A percentile compares a stretch with the other conserved stretches of the same genome.
phyloP scores from a whole-genome alignment of 2,329 filamentous ascomycete genomes.

The Talaromyces sp. region DNA sequence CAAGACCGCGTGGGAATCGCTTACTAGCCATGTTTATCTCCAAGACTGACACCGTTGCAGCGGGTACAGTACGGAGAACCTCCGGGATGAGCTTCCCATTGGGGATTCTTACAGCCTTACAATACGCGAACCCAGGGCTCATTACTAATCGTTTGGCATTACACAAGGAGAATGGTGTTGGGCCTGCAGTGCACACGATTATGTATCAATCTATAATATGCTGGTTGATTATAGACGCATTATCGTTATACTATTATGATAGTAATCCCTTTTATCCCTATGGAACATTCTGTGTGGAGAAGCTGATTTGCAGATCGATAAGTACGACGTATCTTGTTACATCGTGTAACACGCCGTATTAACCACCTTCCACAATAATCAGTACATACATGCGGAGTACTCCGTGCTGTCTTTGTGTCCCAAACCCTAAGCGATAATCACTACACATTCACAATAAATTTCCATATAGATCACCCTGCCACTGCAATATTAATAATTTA shows the following conservation, averaged over 20 bases:
- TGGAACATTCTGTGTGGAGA: background rate
- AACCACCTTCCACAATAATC: background rate
- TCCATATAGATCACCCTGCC: too few species aligned
- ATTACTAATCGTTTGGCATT: background rate
- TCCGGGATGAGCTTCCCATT: conserved; percentile 1
- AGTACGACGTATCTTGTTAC: background rate
- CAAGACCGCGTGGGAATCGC: background rate
- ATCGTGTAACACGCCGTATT: background rate
- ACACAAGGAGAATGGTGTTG: background rate
- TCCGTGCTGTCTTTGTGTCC: too few species aligned
- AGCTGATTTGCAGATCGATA: background rate
- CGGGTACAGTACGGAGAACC: background rate
- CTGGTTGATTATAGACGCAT: background rate
- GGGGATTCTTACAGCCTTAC: background rate
- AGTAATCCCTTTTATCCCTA: background rate
- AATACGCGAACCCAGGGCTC: background rate
- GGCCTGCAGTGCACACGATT: too few species aligned
- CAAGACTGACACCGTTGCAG: background rate
- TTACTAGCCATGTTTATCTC: background rate
- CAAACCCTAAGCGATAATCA: too few species aligned
- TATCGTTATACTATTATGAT: background rate
- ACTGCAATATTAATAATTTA: too few species aligned
- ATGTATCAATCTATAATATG: background rate
- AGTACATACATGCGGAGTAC: too few species aligned
- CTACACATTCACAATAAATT: too few species aligned